Conservation (phyloP, 306 rosid genomes). For the Mucuna pruriens region DNA sequence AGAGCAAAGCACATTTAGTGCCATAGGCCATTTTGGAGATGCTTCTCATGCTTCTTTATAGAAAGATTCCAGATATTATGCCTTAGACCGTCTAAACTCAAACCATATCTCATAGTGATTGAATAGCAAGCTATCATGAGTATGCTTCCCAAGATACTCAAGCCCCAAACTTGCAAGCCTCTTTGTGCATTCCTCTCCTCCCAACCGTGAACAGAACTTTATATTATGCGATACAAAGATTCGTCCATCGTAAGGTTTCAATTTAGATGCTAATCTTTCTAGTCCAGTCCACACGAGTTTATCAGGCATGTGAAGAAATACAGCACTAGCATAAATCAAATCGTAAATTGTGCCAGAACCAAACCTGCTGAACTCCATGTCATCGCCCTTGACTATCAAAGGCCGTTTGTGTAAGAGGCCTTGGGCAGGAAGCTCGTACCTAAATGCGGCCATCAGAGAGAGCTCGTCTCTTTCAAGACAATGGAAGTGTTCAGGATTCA, state of each 20-base stretch:
- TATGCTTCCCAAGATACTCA: constrained; percentile 74
- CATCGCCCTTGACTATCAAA: constrained; percentile 75
- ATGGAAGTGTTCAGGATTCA: constrained; percentile 69
- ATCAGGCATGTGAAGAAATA: constrained; percentile 93
- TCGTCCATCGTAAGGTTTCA: constrained; percentile 75
- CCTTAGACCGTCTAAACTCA: constrained; percentile 66
- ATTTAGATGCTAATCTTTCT: constrained; percentile 68
- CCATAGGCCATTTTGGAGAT: constrained; percentile 33
- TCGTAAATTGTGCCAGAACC: constrained; percentile 60
- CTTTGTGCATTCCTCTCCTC: constrained; percentile 84
- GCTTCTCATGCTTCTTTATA: constrained; percentile 16
- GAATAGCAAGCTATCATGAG: constrained; percentile 89
- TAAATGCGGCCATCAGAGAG: constrained; percentile 83
- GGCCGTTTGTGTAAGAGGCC: constrained; percentile 89
- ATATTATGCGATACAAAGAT: constrained; percentile 87
- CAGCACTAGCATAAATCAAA: constrained; percentile 93
- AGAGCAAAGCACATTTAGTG: constrained; percentile 30
- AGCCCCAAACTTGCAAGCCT: constrained; percentile 75
- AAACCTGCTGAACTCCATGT: constrained; percentile 78
- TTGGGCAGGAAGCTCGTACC: constrained; percentile 94
- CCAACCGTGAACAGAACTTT: constrained; percentile 82
- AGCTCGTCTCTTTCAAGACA: constrained; percentile 96
- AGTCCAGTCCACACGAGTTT: constrained; percentile 86
- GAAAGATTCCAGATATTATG: constrained; percentile 35
- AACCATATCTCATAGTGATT: constrained; percentile 96